Evolutionary conservation across 345 rosid species (phyloP).

Genomic region (Euclidium syriacum): DNA sequence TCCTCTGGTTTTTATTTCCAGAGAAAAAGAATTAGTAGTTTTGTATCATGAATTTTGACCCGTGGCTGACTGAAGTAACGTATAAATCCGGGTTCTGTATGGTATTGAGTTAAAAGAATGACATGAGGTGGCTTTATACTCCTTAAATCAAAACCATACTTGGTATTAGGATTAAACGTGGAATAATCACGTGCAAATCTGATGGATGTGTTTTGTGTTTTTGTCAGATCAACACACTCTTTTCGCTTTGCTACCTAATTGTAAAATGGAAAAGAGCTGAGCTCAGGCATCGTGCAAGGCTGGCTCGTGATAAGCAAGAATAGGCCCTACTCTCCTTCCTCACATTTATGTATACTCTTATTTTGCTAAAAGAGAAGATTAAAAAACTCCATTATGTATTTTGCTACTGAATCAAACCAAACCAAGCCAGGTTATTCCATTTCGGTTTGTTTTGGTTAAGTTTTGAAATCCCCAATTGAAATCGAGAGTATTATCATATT

Average conservation of each 20-base stretch:
- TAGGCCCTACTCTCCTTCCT: constrained; percentile 27
- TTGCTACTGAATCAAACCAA: neutral
- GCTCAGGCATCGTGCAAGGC: constrained; percentile 84
- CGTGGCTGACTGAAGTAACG: neutral
- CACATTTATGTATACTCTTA: constrained; percentile 3
- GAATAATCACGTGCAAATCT: neutral
- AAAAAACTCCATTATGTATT: neutral
- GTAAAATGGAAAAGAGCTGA: constrained; percentile 95
- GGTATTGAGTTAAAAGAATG: neutral
- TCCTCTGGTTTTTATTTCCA: neutral
- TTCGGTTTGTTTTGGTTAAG: constrained; percentile 1
- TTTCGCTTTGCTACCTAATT: constrained; percentile 68
- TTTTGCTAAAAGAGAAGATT: neutral
- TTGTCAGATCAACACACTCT: constrained; percentile 78
- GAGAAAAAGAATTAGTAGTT: neutral
- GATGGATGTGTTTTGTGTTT: neutral
- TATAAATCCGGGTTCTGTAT: neutral
- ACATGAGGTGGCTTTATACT: neutral
- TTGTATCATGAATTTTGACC: neutral
- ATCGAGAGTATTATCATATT: neutral
- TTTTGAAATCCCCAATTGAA: neutral
- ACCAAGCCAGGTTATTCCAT: neutral
- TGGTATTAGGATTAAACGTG: no score
- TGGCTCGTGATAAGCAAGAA: constrained; percentile 66
- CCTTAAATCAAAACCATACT: neutral